Base-by-base conservation (phyloP, 2,329 filamentous ascomycete species). In the Cucurbitaria berberidis region DNA sequence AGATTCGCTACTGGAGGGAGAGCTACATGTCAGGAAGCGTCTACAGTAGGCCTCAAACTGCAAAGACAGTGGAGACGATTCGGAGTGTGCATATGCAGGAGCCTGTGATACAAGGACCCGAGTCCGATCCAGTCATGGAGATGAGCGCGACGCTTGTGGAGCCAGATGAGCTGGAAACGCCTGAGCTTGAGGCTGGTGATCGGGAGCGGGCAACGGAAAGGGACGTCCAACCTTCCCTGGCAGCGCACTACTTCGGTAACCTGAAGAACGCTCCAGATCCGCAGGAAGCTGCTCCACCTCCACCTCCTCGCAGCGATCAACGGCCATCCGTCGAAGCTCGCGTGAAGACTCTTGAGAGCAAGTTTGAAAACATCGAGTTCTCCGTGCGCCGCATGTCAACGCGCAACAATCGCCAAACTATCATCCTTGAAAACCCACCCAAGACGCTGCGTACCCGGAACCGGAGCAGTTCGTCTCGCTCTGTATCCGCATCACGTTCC, bases 211-310 rank as follows among this genome's bases (percentile, higher is more conserved):
- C 53, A 27, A 24, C 38, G 4, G 49, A 51, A 26, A 22, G 34
- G 11, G 53, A 45, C 8, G 32, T 41, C 5, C 45, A 57, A 19
- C 53, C 70, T 6, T 63, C 68, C 0, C 66, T 70, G 6, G 64
- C 69, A 35, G 65, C 70, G 2, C 74, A 75, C 65, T 71, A 75
- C 53, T 76, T 76, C 43, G 73, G 72, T 11, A 60, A 68, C n/a
- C 53, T 75, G 30, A 65, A 63, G 35, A 65, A 55, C 19, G 65
- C 55, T 3, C 51, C 56, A 46, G 55, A 48, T 45, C 48, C 1
- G 11, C 48, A 38, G 39, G 39, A 45, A 2, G 59, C 63, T 38
- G 57, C 66, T 5, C 51, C 53, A 10, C 45, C 59, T 30, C 34
- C 38, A 9, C 49, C 55, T 9, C 36, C 59, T n/a, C 59, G 51